A percentile compares a stretch with the other conserved stretches of the same genome.
Conservation (phyloP, 768 basidiomycete species). For the Xerocomellus dryophilus region DNA sequence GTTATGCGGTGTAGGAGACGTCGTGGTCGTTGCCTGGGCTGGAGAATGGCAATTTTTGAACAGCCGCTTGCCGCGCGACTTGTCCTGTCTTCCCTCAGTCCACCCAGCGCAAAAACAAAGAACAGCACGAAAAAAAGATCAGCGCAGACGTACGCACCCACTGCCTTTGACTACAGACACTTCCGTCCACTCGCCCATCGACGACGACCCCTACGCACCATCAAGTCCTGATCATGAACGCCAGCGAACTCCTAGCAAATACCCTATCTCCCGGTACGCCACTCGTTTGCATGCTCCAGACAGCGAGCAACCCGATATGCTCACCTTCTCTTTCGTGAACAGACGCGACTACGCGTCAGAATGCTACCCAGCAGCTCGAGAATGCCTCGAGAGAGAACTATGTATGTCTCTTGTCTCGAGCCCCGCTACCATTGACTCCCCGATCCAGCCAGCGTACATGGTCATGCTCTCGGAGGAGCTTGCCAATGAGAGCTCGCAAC, state of each 20-base stretch:
- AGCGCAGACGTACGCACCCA: constrained; percentile 9
- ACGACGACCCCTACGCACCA: constrained; percentile 24
- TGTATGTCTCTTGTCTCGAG: constrained; percentile 55
- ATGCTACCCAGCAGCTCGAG: constrained; percentile 89
- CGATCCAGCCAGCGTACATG: constrained; percentile 84
- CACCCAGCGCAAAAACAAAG: constrained; percentile 8
- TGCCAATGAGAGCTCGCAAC: constrained; percentile 63
- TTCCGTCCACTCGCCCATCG: constrained; percentile 17
- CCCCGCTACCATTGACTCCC: constrained; percentile 11
- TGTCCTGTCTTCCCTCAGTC: constrained; percentile 26
- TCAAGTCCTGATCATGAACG: constrained; percentile 67
- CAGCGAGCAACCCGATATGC: constrained; percentile 33
- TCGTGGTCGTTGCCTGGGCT: constrained; percentile 3
- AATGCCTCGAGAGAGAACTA: constrained; percentile 84
- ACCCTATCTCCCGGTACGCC: constrained; percentile 84
- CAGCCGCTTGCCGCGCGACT: constrained; percentile 35
- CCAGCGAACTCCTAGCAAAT: constrained; percentile 86
- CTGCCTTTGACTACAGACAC: constrained; percentile 11
- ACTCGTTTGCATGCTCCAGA: constrained; percentile 25
- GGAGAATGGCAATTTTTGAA: constrained; percentile 28
- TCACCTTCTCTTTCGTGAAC: constrained; percentile 22
- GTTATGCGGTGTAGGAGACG: constrained; percentile 3
- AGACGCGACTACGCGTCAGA: constrained; percentile 90
- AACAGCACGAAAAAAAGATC: constrained; percentile 11
- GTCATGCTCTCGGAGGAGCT: constrained; percentile 84